Conservation (phyloP, 2,329 filamentous ascomycete genomes). For the Cladobotryum mycophilum region DNA sequence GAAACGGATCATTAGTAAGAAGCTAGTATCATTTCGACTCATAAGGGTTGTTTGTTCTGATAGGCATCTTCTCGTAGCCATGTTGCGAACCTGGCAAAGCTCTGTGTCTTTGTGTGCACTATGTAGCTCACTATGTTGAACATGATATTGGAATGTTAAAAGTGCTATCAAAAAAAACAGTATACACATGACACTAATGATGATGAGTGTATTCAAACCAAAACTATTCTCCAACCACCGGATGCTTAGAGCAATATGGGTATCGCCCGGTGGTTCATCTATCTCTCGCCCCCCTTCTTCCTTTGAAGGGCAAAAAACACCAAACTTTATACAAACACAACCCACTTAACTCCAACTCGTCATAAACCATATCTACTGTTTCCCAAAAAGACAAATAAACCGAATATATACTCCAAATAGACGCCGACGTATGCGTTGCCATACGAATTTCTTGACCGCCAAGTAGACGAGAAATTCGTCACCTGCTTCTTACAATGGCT, state of each 20-base stretch:
- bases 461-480: too few relatives aligned
- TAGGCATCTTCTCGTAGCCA: background rate
- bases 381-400: background rate
- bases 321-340: background rate
- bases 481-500: too few relatives aligned
- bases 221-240: background rate
- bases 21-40: too few relatives aligned
- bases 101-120: background rate
- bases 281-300: background rate
- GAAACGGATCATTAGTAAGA: too few relatives aligned
- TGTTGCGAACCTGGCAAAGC: background rate
- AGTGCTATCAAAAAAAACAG: too few relatives aligned
- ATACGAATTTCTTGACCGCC: background rate
- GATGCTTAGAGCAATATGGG: background rate
- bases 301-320: background rate
- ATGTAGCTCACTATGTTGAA: too few relatives aligned
- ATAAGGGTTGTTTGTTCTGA: too few relatives aligned
- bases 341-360: background rate
- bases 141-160: too few relatives aligned
- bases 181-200: background rate
- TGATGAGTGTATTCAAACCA: background rate
- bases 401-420: background rate
- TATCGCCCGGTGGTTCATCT: background rate
- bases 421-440: background rate
- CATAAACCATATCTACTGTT: background rate